These are phyloP conservation scores for Ceratocystis huliohia DNA, from an alignment of 2,329 filamentous ascomycete genomes.

Conservation along the genomic window DNA sequence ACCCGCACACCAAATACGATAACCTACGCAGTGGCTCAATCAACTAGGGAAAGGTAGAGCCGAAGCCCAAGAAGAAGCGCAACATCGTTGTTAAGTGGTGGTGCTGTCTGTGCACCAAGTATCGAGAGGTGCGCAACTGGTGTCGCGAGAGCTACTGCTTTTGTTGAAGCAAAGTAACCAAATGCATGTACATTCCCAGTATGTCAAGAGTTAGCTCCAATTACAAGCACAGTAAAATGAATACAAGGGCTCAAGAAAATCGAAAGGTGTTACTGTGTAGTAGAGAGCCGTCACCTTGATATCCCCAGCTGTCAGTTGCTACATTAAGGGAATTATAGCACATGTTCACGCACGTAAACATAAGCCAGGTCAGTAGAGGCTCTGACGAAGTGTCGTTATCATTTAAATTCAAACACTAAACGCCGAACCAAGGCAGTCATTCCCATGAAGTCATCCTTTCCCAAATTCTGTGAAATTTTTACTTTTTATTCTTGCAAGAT, in stretches of 20 bases:
- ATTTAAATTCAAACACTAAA: constrained; percentile 21
- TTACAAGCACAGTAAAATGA: not conserved
- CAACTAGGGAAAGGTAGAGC: constrained; percentile 25
- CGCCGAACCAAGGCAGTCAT: constrained; percentile 21
- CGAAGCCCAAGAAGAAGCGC: constrained; percentile 22
- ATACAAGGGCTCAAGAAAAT: not conserved
- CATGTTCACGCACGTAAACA: constrained; percentile 10
- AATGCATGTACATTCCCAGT: not conserved
- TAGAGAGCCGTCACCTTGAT: not conserved
- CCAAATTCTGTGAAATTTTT: constrained; percentile 20
- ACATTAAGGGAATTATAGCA: not conserved
- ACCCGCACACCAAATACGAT: constrained; percentile 56
- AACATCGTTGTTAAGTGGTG: not conserved
- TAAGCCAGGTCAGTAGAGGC: not conserved
- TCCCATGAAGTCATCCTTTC: constrained; percentile 22
- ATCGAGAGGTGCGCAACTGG: constrained; percentile 15
- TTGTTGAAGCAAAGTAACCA: not conserved
- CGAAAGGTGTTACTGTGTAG: too few relatives aligned
- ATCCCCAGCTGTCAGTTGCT: not conserved
- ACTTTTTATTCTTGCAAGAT: constrained; percentile 22
- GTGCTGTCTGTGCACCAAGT: constrained; percentile 15
- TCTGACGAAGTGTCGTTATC: constrained; percentile 20
- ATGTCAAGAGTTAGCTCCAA: not conserved
- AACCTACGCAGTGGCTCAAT: constrained; percentile 51
- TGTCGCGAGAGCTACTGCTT: not conserved